These are phyloP conservation scores for Termitomyces sp. DNA, from an alignment of 1,284 basidiomycete genomes.

Conservation along the genomic window DNA sequence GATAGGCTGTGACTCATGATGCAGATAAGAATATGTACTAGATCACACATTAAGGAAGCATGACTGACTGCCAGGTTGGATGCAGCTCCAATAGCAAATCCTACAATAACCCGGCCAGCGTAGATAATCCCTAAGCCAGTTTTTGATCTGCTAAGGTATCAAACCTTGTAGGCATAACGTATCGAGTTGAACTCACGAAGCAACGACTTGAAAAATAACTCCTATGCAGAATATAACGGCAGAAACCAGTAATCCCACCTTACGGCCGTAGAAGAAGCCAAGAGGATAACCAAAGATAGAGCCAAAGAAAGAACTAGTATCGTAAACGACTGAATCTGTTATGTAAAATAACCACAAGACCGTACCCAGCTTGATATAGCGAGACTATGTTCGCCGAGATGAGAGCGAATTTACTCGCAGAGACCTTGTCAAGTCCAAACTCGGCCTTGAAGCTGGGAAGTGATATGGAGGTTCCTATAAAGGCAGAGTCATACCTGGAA, in stretches of 20 bases:
- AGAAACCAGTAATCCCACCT: slow-evolving; percentile 26
- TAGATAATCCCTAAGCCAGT: slow-evolving; percentile 33
- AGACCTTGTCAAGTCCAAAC: slow-evolving; percentile 34
- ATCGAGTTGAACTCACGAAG: slow-evolving; percentile 18
- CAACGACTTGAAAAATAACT: slow-evolving; percentile 27
- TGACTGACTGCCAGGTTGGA: slow-evolving; percentile 32
- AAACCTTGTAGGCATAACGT: neutral
- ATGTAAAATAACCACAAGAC: neutral
- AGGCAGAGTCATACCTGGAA: slow-evolving; percentile 37
- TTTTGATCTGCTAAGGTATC: slow-evolving; percentile 14
- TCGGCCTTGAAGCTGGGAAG: slow-evolving; percentile 40
- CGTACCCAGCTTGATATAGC: slow-evolving; percentile 39
- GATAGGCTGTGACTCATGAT: slow-evolving; percentile 28
- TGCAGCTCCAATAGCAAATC: slow-evolving; percentile 31
- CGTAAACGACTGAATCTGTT: neutral
- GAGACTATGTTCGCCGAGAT: slow-evolving; percentile 44
- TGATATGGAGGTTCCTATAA: slow-evolving; percentile 40
- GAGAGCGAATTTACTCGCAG: slow-evolving; percentile 28
- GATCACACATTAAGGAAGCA: slow-evolving; percentile 15
- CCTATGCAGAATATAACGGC: slow-evolving; percentile 29
- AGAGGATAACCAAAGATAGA: slow-evolving; percentile 32
- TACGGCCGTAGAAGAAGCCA: slow-evolving; percentile 30
- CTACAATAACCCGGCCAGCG: slow-evolving; percentile 30
- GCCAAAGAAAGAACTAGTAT: slow-evolving; percentile 31
- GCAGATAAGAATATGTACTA: slow-evolving; percentile 4